A percentile compares a stretch with the other conserved stretches of the same genome.
These are phyloP conservation scores for Eucalyptus cloeziana DNA, from an alignment of 345 rosid species.

Conservation along the genomic window DNA sequence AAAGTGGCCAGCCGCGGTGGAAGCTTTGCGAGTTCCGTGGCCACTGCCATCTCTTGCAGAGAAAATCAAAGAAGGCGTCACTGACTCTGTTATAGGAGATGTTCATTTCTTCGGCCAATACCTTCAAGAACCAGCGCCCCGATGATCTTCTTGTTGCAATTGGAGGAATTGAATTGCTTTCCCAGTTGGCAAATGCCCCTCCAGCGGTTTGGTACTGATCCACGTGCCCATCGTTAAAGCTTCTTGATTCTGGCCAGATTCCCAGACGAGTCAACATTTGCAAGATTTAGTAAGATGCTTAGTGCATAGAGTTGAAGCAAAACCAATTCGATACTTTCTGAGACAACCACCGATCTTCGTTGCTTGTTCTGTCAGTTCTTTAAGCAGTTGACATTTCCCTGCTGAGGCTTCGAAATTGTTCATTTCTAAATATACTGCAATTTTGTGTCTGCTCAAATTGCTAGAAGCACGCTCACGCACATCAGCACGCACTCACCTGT, in stretches of 20 bases:
- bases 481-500: constrained; percentile 16
- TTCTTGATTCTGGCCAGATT: constrained; percentile 49
- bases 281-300: neutral
- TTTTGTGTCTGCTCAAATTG: no score
- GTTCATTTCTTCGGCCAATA: neutral
- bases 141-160: constrained; percentile 17
- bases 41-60: neutral
- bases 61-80: neutral
- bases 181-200: constrained; percentile 23
- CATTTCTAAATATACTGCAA: neutral
- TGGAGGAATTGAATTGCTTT: constrained; percentile 27
- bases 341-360: neutral
- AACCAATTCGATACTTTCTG: neutral
- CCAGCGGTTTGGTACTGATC: constrained; percentile 7
- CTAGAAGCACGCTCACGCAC: neutral
- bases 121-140: constrained; percentile 42
- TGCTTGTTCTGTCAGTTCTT: no score
- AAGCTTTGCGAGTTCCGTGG: no score
- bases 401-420: neutral
- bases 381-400: neutral
- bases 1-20: no score
- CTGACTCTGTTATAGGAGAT: neutral
- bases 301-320: neutral
- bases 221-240: constrained; percentile 16
- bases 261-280: constrained; percentile 6